These are phyloP conservation scores for Typha latifolia DNA, from an alignment of 176 grass and related monocot species.

Conservation along the genomic window DNA sequence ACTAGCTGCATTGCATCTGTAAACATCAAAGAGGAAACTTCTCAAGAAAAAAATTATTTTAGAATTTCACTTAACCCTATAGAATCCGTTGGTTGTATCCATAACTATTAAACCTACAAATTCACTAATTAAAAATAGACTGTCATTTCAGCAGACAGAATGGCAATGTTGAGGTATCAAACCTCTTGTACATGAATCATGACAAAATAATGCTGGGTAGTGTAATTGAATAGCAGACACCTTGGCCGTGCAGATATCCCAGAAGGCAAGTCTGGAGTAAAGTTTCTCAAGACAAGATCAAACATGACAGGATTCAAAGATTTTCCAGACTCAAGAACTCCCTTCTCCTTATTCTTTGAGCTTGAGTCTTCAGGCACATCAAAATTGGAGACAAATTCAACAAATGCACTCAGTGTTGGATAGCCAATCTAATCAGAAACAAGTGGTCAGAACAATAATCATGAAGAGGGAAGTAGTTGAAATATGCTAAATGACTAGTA, in stretches of 20 bases:
- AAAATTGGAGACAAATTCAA: slow-evolving; percentile 74
- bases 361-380: slow-evolving; percentile 50
- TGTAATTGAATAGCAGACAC: slow-evolving; percentile 13
- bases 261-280: slow-evolving; percentile 65
- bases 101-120: not conserved
- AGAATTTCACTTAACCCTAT: no score
- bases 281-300: slow-evolving; percentile 62
- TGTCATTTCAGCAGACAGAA: not conserved
- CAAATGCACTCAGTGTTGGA: slow-evolving; percentile 71
- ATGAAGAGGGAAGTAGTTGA: not conserved
- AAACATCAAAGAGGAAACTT: no score
- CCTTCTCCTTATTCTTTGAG: slow-evolving; percentile 46
- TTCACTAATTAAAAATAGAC: not conserved
- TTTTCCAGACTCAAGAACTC: slow-evolving; percentile 44
- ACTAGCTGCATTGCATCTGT: no score
- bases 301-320: slow-evolving; percentile 73
- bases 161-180: not conserved
- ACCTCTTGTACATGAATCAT: not conserved
- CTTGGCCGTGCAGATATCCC: slow-evolving; percentile 67
- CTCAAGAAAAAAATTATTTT: no score
- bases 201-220: slow-evolving; percentile 6
- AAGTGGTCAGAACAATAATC: slow-evolving; percentile 7
- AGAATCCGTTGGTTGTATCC: no score
- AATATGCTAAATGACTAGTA: slow-evolving; percentile 20
- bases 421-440: slow-evolving; percentile 49